phyloP scores from a whole-genome alignment of 2,329 filamentous ascomycete genomes.

The Epichloe scottii region DNA sequence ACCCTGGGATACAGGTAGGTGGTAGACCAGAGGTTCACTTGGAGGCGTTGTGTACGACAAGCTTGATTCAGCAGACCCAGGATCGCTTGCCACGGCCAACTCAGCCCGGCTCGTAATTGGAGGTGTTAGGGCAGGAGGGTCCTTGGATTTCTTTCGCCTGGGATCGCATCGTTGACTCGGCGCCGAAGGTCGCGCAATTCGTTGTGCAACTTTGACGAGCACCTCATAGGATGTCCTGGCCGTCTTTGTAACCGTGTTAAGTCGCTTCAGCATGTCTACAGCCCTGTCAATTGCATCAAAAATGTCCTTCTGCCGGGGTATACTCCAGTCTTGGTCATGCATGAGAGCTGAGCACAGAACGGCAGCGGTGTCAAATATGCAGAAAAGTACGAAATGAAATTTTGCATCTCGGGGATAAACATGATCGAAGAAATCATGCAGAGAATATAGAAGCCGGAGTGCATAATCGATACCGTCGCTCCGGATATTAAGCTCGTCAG shows the following conservation, averaged over 20 bases:
- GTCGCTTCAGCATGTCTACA: conserved; percentile 20
- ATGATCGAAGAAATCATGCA: conserved; percentile 29
- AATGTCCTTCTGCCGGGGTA: conserved; percentile 29
- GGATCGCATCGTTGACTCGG: conserved; percentile 2
- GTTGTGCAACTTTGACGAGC: conserved; percentile 17
- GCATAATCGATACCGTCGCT: conserved; percentile 30
- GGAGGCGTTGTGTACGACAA: conserved; percentile 5
- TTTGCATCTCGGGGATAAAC: conserved; percentile 33
- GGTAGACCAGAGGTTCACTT: background rate
- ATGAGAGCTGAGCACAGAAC: conserved; percentile 38
- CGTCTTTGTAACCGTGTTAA: conserved; percentile 18
- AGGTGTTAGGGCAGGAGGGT: conserved; percentile 7
- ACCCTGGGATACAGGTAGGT: background rate
- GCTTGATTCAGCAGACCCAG: background rate
- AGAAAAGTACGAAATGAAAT: conserved; percentile 36
- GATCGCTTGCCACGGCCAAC: conserved; percentile 1
- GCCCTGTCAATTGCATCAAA: conserved; percentile 25
- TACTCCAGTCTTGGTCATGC: conserved; percentile 30
- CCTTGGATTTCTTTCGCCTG: conserved; percentile 2
- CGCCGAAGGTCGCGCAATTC: conserved; percentile 4
- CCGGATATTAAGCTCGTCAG: conserved; percentile 25
- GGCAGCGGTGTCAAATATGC: conserved; percentile 38
- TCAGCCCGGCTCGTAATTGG: conserved; percentile 2
- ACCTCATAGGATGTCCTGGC: conserved; percentile 21
- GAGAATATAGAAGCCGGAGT: conserved; percentile 27